These are phyloP conservation scores for Phytopythium helicoides DNA, from an alignment of 352 stramenopile genomes.

Conservation along the genomic window DNA sequence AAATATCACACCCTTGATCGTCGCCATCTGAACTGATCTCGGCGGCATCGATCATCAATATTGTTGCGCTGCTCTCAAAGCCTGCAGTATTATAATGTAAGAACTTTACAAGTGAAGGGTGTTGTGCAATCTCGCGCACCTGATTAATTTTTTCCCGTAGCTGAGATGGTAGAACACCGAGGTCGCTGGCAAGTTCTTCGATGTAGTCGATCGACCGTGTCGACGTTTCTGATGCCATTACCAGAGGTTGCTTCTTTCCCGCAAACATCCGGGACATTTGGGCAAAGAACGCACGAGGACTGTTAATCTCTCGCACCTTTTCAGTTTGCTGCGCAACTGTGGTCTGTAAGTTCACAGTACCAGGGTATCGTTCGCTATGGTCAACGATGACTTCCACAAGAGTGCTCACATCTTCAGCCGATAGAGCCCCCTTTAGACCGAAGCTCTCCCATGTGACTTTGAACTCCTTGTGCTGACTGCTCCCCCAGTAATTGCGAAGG, in stretches of 20 bases:
- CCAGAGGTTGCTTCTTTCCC: not conserved
- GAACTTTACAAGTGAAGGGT: not conserved
- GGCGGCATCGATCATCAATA: not conserved
- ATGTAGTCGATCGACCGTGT: not conserved
- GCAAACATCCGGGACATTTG: constrained; percentile 1
- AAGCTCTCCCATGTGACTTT: constrained; percentile 35
- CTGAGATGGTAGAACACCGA: constrained; percentile 2
- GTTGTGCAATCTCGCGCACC: not conserved
- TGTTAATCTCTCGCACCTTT: too few relatives aligned
- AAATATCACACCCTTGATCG: constrained; percentile 56
- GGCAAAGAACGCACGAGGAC: constrained; percentile 3
- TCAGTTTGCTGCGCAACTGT: not conserved
- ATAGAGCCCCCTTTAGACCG: constrained; percentile 18
- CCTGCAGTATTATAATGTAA: not conserved
- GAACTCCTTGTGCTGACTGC: constrained; percentile 29
- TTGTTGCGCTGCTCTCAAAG: not conserved
- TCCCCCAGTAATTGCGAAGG: constrained; percentile 44
- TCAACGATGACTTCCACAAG: constrained; percentile 17
- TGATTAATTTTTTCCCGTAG: not conserved
- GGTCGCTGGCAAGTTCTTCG: constrained; percentile 4
- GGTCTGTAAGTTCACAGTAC: constrained; percentile 5
- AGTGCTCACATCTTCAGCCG: constrained; percentile 17
- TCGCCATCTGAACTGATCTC: constrained; percentile 4
- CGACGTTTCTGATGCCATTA: not conserved
- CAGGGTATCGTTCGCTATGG: constrained; percentile 12